Conservation (phyloP, 345 rosid species). For the Bruguiera parviflora region DNA sequence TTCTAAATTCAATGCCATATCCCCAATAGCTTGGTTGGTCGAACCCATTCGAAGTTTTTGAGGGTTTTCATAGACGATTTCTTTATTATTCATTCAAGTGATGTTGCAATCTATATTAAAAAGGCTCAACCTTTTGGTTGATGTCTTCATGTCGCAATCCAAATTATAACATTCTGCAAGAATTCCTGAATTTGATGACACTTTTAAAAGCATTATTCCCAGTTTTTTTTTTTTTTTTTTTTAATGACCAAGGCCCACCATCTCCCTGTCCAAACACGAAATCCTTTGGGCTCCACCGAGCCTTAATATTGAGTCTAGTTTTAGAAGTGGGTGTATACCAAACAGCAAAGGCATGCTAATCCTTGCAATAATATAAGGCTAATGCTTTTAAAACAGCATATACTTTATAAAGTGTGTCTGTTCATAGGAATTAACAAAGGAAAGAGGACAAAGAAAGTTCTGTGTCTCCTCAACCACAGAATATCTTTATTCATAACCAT, state of each 20-base stretch:
- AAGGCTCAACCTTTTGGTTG: neutral
- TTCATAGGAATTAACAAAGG: neutral
- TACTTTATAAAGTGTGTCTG: neutral
- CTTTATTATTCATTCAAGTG: no score
- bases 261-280: neutral
- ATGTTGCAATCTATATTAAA: no score
- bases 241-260: neutral
- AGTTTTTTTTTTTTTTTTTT: neutral
- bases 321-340: slow-evolving; percentile 1
- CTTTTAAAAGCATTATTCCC: no score
- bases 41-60: no score
- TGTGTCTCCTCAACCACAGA: neutral
- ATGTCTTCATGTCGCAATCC: no score
- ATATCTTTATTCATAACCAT: neutral
- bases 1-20: no score
- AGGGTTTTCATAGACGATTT: no score
- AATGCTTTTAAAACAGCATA: neutral
- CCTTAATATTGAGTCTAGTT: neutral
- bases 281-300: neutral
- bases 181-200: no score
- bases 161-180: no score
- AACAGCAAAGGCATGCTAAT: neutral
- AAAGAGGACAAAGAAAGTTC: no score
- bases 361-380: neutral
- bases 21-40: no score